These are phyloP conservation scores for Obba rivulosa DNA, from an alignment of 768 basidiomycete genomes.

Conservation along the genomic window DNA sequence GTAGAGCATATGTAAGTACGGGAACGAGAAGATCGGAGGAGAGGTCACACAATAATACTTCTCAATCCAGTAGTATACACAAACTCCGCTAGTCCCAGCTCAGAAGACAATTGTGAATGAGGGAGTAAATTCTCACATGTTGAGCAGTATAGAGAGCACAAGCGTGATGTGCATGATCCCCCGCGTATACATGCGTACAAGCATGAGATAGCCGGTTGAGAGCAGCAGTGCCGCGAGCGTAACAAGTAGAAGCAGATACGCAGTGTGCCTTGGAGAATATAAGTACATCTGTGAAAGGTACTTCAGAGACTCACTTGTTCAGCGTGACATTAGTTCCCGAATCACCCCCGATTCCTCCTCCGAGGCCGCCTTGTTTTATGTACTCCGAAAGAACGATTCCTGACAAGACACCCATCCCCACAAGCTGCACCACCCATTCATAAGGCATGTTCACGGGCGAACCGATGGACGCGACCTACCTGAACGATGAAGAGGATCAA, in stretches of 20 bases:
- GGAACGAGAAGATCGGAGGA: not conserved
- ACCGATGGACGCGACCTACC: slow-evolving; percentile 29
- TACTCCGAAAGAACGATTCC: slow-evolving; percentile 61
- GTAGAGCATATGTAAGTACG: not conserved
- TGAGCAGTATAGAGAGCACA: slow-evolving; percentile 53
- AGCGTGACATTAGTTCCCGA: slow-evolving; percentile 58
- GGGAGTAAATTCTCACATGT: slow-evolving; percentile 46
- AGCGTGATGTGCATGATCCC: slow-evolving; percentile 76
- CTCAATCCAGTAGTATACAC: slow-evolving; percentile 70
- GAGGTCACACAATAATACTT: slow-evolving; percentile 56
- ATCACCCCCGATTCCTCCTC: slow-evolving; percentile 54
- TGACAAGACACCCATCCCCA: slow-evolving; percentile 65
- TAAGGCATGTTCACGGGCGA: too few relatives aligned
- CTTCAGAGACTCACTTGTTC: slow-evolving; percentile 44
- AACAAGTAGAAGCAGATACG: slow-evolving; percentile 71
- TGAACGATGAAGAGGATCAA: slow-evolving; percentile 68
- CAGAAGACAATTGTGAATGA: not conserved
- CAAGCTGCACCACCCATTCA: slow-evolving; percentile 35
- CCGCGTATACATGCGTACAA: slow-evolving; percentile 68
- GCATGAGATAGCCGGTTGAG: slow-evolving; percentile 60
- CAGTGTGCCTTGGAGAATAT: slow-evolving; percentile 49
- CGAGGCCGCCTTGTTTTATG: slow-evolving; percentile 58
- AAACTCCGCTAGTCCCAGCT: slow-evolving; percentile 48
- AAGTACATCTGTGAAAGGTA: not conserved
- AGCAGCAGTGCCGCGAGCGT: slow-evolving; percentile 63